Base-by-base conservation (phyloP, 2,329 filamentous ascomycete species). In the Parafenestella ontariensis region DNA sequence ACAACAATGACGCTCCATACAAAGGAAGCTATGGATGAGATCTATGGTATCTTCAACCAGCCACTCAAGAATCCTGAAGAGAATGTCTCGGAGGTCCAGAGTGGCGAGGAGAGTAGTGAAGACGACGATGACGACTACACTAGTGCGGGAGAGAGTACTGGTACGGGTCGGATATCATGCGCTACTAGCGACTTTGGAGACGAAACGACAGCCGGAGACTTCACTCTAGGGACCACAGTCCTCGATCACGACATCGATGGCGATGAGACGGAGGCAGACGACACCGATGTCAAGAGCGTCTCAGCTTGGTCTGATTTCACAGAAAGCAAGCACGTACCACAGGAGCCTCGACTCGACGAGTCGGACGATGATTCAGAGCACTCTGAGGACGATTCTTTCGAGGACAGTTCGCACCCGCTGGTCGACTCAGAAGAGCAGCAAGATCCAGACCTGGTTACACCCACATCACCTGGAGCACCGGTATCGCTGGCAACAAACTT, bases 1-100 rank as follows among this genome's bases (percentile, higher is more conserved):
- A 91, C 93, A n/a, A 99, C 95, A 1, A 97, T 99, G 93, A 99
- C 95, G 0, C 86, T 99, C 62, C 92, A 98, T 71, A 99, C 95
- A 11, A 91, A 87, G 66, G 94, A 95, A 61, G 95, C 95, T 4
- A 97, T 94, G 58, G 93, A 98, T 65, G 95, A 99, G 65, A 97
- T 99, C 47, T 98, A 98, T 69, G 92, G 92, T 53, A 91, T 99
- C 43, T 99, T 98, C 78, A 98, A 95, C 69, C 90, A 95, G 53
- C 94, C 95, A 1, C 75, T 94, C 31, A 83, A 83, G 58, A 78
- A 79, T 2, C 74, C 79, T 50, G 76, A 77, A 17, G 73, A 79
- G 1, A 77, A 78, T 28, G 72, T 77, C 34, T 73, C 77, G 0
- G 84, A 82, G 21, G 81, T 82, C 2, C 87, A 91, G 13, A 87